These are phyloP conservation scores for Chlamydomonas sp. DNA, from an alignment of 139 green algal species.

Conservation along the genomic window DNA sequence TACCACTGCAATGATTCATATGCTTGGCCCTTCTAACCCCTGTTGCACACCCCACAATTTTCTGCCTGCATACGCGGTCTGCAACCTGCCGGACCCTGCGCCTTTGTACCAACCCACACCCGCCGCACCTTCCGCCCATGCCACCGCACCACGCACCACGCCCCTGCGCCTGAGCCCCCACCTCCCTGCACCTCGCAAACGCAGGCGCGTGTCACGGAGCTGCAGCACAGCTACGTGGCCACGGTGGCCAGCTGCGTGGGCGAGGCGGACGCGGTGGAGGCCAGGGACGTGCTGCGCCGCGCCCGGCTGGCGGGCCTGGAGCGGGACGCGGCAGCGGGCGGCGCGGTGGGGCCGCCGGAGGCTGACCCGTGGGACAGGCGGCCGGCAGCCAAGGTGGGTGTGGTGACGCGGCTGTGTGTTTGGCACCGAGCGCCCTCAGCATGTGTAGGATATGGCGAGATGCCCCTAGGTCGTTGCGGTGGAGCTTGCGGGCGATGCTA, in stretches of 20 bases:
- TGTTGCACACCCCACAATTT: neutral
- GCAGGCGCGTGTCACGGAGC: conserved; percentile 13
- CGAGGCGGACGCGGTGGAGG: neutral
- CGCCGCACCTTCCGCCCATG: too few relatives aligned
- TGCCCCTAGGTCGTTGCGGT: too few relatives aligned
- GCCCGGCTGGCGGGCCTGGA: neutral
- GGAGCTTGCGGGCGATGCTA: too few relatives aligned
- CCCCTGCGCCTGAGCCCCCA: too few relatives aligned
- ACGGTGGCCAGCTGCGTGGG: neutral
- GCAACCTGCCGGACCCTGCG: too few relatives aligned
- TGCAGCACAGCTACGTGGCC: conserved; percentile 27
- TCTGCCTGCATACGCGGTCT: neutral
- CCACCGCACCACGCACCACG: too few relatives aligned
- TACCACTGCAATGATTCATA: neutral
- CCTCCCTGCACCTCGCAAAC: too few relatives aligned
- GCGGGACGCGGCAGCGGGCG: neutral
- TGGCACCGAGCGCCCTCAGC: too few relatives aligned
- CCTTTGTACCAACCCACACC: too few relatives aligned
- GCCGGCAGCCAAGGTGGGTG: too few relatives aligned
- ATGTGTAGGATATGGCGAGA: too few relatives aligned
- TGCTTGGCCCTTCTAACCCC: neutral
- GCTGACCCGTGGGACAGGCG: neutral
- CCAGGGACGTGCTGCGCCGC: conserved; percentile 19
- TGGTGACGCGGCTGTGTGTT: too few relatives aligned
- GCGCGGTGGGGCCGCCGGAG: neutral